Evolutionary conservation across 73 alveolate species (phyloP), one percentile per base, ranked within the genome.

Genomic region (Paramecium primaurelia): DNA sequence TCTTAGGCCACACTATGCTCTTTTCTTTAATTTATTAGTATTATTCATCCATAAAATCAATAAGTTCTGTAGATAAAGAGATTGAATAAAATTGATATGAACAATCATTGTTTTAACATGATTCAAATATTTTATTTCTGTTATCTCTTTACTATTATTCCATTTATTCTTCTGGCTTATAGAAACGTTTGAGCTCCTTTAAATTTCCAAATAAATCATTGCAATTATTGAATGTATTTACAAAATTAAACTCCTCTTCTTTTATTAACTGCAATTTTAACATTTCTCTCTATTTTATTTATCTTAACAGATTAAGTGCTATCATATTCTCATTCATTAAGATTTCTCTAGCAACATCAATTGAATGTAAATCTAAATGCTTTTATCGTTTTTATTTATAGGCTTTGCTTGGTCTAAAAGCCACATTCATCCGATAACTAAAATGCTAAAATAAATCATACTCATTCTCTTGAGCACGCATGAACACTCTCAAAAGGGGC

Each of bases 381-480:
- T 75, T 75, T 16, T 75, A 38, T 11, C 88, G 58, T 75, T 75
- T 75, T 75, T 75, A 18, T 12, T 75, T 75, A 12, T 75, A 75
- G n/a, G 60, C 60, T 34, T 38, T 75, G 59, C 68, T 38, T n/a
- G 91, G 91, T 40, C 91, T 59, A 22, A 80, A 80, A 2, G 91
- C 73, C 22, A 25, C 44, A 20, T 80, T 49, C 77, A 80, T 45
- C 4, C 91, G 91, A 47, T 80, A 49, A 44, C 91, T 80, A 80
- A 11, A 11, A 12, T 42, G 32, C 58, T 25, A 80, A 9, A 44
- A 80, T 20, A 16, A 26, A 25, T 11, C n/a, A 40, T 80, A 80
- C 91, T 80, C 91, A 47, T 80, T 80, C 58, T 80, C 91, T 45
- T 34, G 36, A 18, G 91, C 91, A 11, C 91, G 36, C 91, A 80